These are phyloP conservation scores for Brachypodium distachyon DNA, from an alignment of 202 grass and related monocot genomes.

Conservation along the genomic window DNA sequence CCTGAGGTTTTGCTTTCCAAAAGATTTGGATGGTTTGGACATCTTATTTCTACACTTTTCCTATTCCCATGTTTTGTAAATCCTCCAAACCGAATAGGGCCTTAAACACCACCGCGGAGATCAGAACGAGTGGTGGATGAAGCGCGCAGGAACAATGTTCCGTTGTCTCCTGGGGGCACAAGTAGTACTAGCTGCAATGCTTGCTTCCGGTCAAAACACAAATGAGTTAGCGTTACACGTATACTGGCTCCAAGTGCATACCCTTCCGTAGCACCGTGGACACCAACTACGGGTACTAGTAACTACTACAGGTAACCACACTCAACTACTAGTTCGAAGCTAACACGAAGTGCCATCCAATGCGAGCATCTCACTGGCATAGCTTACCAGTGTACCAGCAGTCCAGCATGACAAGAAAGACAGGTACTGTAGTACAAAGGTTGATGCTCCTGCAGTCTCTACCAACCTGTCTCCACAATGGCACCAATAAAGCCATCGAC, in stretches of 20 bases:
- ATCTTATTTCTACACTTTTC: too few relatives aligned
- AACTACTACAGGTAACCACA: background rate
- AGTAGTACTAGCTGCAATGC: background rate
- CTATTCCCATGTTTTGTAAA: too few relatives aligned
- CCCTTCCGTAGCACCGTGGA: conserved; percentile 12
- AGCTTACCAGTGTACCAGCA: background rate
- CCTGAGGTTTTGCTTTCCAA: too few relatives aligned
- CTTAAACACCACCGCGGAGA: too few relatives aligned
- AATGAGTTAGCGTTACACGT: background rate
- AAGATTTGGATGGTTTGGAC: too few relatives aligned
- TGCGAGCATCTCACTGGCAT: background rate
- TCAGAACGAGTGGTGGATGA: too few relatives aligned
- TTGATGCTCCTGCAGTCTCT: background rate
- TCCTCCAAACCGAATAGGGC: too few relatives aligned
- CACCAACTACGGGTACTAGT: background rate
- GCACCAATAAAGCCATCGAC: background rate
- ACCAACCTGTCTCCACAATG: conserved; percentile 45
- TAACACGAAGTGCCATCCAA: conserved; percentile 19
- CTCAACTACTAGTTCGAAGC: background rate
- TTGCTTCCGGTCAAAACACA: background rate
- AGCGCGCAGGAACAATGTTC: too few relatives aligned
- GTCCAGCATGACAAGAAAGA: background rate
- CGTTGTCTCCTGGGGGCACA: too few relatives aligned
- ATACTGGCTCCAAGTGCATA: background rate
- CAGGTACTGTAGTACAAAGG: background rate